Evolutionary conservation across 495 filamentous ascomycete genomes (phyloP), one percentile per base, ranked within the genome.

Genomic region (Xylaria bambusicola): DNA sequence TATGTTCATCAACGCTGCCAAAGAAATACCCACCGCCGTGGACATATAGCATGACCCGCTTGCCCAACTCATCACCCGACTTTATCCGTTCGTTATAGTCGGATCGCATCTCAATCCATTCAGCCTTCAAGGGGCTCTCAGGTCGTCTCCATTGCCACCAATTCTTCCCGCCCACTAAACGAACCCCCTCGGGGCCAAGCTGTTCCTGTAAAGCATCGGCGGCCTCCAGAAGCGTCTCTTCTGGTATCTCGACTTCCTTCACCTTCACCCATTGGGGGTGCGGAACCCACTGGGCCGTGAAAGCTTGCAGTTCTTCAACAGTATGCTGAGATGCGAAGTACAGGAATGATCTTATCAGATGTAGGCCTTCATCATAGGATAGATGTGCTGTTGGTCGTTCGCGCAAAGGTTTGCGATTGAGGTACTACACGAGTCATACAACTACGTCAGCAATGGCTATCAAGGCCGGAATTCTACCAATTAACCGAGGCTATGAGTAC

Each of bases 101-200:
- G 53, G 82, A 80, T 56, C 84, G 85, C 93, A 97, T 97, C 79
- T 97, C 94, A 62, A 98, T 88, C 93, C 91, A 97, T 69, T 98
- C 94, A 1, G 89, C 92, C 67, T 84, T 85, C 50, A 95, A 72
- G 0, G 83, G 81, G 29, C 75, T 79, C 15, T 81, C 75, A 8
- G 75, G 76, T 52, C 74, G 73, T 54, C 93, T 85, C 93, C 93
- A 98, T 76, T 92, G 90, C 93, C 93, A 98, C 93, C 93, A 98
- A 40, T 84, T 84, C 71, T 82, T 80, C 0, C 93, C 93, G 18
- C 93, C 93, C 1, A 97, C 82, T 40, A 82, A 81, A 21, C 80
- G 73, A 20, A 97, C 78, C 0, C 90, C 93, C 15, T 86, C 81
- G 3, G 81, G 82, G 0, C 93, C 93, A 24, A 97, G 80, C 67